Evolutionary conservation across 2,329 filamentous ascomycete species (phyloP).

Genomic region (Fusarium palustre): DNA sequence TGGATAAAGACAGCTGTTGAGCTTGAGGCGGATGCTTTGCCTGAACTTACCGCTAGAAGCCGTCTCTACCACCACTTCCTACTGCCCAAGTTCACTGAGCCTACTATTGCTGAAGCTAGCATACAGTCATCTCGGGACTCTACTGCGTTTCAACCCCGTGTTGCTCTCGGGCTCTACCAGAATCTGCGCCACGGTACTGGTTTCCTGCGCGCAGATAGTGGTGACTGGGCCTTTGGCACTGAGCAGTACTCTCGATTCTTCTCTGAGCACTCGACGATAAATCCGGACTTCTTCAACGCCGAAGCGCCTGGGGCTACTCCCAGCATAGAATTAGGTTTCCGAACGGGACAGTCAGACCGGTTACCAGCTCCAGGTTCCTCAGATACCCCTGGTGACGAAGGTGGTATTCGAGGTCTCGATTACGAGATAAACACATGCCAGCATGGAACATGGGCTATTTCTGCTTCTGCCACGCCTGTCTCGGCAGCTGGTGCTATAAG

Average conservation of each 20-base stretch:
- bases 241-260: conserved; percentile 50
- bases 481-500: conserved; percentile 53
- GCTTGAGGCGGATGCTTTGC: conserved; percentile 52
- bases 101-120: conserved; percentile 54
- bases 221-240: conserved; percentile 53
- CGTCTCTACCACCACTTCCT: conserved; percentile 52
- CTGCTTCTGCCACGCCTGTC: conserved; percentile 48
- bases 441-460: conserved; percentile 56
- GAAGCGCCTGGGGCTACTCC: conserved; percentile 50
- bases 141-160: conserved; percentile 42
- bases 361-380: conserved; percentile 22
- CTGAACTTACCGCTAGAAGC: conserved; percentile 52
- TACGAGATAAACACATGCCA: conserved; percentile 44
- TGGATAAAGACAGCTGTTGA: conserved; percentile 46
- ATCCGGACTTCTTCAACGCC: conserved; percentile 47
- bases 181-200: conserved; percentile 51
- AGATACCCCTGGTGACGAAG: conserved; percentile 41
- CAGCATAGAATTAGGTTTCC: conserved; percentile 58
- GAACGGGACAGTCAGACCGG: conserved; percentile 40
- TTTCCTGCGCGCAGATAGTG: conserved; percentile 57
- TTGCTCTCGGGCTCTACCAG: conserved; percentile 52
- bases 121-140: conserved; percentile 43
- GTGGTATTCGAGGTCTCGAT: conserved; percentile 56
- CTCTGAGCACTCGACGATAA: conserved; percentile 49
- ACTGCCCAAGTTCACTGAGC: conserved; percentile 46